Base-by-base conservation (phyloP, 2,329 filamentous ascomycete species). In the Aspergillus sp. region DNA sequence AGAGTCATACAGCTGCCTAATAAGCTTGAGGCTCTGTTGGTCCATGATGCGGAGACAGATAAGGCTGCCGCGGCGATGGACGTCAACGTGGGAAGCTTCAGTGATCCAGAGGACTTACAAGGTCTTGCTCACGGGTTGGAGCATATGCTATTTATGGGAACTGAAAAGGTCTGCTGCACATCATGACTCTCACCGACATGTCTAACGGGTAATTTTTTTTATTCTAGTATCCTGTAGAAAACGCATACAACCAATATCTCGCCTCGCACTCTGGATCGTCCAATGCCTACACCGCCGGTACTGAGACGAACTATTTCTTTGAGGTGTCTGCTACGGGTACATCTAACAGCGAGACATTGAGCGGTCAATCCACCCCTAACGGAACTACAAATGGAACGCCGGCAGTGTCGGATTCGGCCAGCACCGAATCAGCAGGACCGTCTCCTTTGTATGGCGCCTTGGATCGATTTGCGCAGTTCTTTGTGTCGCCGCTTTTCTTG, bases 61-160 rank as follows among this genome's bases (percentile, higher is more conserved):
- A 98, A 98, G 82, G 93, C 95, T 62, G 96, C 92, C 68, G 95
- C 93, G 9, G 90, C 93, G 50, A 86, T 98, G 70, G 95, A 98
- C 72, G 93, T 98, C 71, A 93, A 96, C 74, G 93, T 97, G 36
- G 95, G 95, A 60, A 96, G 91, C 75, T 97, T 97, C 78, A 96
- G 90, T 71, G 95, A 99, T 70, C 86, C 90, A 63, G 85, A 89
- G 63, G 90, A 92, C 66, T 92, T 98, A 85, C 93, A 91, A 13
- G 92, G 95, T 58, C 93, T 96, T 85, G 93, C 93, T 52, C 95
- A 98, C 78, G 93, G 92, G 6, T 91, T 98, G 54, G 93, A 98
- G 80, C 93, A 97, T 83, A 79, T 97, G 63, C 80, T 99, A 22
- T 99, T 99, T 79, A 98, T 99, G 95, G 95, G 95, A 49, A 99